Evolutionary conservation across 192 early-diverging fungal genomes (phyloP).

Genomic region (Radiomyces spectabilis): DNA sequence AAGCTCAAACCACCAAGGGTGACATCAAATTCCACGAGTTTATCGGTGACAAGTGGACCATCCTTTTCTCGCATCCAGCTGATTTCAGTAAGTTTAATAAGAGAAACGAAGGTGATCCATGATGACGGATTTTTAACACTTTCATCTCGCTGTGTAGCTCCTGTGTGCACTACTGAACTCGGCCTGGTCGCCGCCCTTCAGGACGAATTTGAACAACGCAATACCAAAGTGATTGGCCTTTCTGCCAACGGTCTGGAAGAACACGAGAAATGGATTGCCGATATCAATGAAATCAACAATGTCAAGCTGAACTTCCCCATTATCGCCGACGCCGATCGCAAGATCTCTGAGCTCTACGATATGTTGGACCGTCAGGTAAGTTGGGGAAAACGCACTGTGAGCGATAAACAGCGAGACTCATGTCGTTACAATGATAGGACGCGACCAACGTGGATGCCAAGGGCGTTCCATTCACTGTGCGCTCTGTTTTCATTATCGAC

Average conservation of each 20-base stretch:
- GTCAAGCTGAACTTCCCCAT: constrained; percentile 82
- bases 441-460: constrained; percentile 78
- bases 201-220: constrained; percentile 69
- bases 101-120: background rate
- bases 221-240: constrained; percentile 89
- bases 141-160: constrained; percentile 39
- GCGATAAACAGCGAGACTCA: background rate
- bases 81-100: constrained; percentile 67
- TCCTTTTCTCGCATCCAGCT: constrained; percentile 98
- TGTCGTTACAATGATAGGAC: constrained; percentile 42
- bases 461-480: constrained; percentile 93
- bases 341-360: constrained; percentile 86
- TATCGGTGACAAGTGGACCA: constrained; percentile 79
- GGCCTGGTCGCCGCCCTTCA: constrained; percentile 81
- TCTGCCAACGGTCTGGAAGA: constrained; percentile 80
- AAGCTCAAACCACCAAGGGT: constrained; percentile 82
- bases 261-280: constrained; percentile 85
- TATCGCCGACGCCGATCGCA: constrained; percentile 85
- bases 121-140: constrained; percentile 1
- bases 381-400: too few species aligned
- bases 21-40: constrained; percentile 87
- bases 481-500: constrained; percentile 94
- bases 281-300: constrained; percentile 88
- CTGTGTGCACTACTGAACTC: constrained; percentile 96
- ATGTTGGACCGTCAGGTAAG: constrained; percentile 88